A percentile compares a stretch with the other conserved stretches of the same genome.
Conservation (phyloP, 257 asterid species). For the Nicotiana tabacum region DNA sequence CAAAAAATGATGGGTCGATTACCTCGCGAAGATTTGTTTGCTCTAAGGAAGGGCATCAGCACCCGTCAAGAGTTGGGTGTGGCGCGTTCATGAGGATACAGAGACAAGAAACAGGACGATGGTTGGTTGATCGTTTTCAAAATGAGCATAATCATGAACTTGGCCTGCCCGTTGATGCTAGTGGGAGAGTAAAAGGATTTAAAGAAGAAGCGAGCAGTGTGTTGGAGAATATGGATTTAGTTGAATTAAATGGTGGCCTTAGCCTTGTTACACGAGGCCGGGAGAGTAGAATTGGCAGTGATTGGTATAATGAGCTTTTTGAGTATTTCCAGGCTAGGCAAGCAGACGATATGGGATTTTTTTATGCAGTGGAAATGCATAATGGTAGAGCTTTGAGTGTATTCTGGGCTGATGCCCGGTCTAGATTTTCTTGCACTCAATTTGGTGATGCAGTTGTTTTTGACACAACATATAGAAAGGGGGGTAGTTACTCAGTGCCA, state of each 20-base stretch:
- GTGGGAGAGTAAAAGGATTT: constrained; percentile 36
- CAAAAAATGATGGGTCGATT: constrained; percentile 86
- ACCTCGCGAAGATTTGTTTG: constrained; percentile 95
- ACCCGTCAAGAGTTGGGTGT: constrained; percentile 96
- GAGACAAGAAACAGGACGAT: constrained; percentile 73
- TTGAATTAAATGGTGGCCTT: constrained; percentile 77
- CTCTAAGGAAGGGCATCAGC: constrained; percentile 96
- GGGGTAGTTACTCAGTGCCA: constrained; percentile 54
- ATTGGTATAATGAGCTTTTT: constrained; percentile 67
- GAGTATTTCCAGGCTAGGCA: constrained; percentile 85
- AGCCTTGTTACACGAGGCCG: constrained; percentile 62
- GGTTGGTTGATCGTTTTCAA: constrained; percentile 89
- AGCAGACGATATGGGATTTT: constrained; percentile 84
- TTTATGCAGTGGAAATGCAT: constrained; percentile 72
- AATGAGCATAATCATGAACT: constrained; percentile 77
- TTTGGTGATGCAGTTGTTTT: constrained; percentile 84
- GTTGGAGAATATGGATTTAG: constrained; percentile 77
- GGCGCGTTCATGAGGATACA: constrained; percentile 97
- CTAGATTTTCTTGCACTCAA: constrained; percentile 77
- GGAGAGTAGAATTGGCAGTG: constrained; percentile 45
- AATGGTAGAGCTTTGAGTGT: constrained; percentile 67
- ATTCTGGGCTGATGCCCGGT: constrained; percentile 86
- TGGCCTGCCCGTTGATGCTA: constrained; percentile 39
- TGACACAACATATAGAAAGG: constrained; percentile 69
- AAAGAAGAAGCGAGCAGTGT: constrained; percentile 59